Percentiles rank a stretch among this genome's conserved stretches.
Evolutionary conservation across 768 basidiomycete genomes (phyloP).

Genomic region (Phylloporus rhodoxanthus): DNA sequence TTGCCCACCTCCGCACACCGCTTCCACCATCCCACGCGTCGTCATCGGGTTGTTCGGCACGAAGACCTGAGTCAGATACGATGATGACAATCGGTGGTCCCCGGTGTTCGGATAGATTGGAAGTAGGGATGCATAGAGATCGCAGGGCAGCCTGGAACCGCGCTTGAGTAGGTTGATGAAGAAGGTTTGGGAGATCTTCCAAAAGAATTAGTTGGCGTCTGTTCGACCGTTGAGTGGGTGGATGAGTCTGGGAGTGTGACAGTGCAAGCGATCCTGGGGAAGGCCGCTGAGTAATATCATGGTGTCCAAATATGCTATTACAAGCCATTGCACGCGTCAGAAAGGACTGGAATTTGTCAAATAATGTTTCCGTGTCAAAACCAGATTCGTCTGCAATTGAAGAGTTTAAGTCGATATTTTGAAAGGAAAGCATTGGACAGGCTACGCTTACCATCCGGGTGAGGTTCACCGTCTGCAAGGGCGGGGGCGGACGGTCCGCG

Average conservation of each 20-base stretch:
- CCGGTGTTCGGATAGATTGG: constrained; percentile 16
- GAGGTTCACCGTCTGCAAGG: constrained; percentile 16
- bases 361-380: constrained; percentile 28
- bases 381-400: constrained; percentile 9
- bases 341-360: constrained; percentile 72
- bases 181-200: constrained; percentile 88
- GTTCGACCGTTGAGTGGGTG: constrained; percentile 2
- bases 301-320: constrained; percentile 41
- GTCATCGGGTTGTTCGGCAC: constrained; percentile 55
- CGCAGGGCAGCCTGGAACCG: constrained; percentile 70
- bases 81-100: constrained; percentile 71
- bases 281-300: constrained; percentile 7
- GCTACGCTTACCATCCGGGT: constrained; percentile 6
- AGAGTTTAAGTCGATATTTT: neutral
- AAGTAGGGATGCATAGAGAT: constrained; percentile 39
- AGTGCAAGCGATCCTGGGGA: constrained; percentile 1
- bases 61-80: constrained; percentile 73
- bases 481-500: constrained; percentile 18
- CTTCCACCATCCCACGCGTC: constrained; percentile 44
- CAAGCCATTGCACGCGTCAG: constrained; percentile 64
- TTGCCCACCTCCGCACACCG: constrained; percentile 40
- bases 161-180: constrained; percentile 61
- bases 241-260: constrained; percentile 1
- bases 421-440: neutral
- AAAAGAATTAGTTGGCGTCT: constrained; percentile 66